These are phyloP conservation scores for Acorus calamus DNA, from an alignment of 106 monocot genomes.

Conservation along the genomic window DNA sequence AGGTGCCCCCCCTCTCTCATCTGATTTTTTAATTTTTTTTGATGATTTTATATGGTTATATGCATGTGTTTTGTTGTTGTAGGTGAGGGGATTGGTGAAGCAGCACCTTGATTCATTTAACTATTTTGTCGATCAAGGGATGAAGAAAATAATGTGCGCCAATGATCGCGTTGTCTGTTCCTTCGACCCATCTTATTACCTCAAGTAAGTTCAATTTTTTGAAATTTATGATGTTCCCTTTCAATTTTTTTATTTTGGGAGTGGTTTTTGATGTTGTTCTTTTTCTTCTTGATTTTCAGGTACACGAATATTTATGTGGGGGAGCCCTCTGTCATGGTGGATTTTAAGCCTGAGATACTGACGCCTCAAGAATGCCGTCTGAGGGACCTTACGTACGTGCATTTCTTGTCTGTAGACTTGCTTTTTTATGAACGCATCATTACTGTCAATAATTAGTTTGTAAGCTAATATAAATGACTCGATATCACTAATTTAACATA, in stretches of 20 bases:
- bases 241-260: neutral
- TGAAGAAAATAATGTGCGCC: slow-evolving; percentile 82
- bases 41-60: neutral
- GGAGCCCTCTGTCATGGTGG: slow-evolving; percentile 15
- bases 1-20: slow-evolving; percentile 18
- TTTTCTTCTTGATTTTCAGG: slow-evolving; percentile 14
- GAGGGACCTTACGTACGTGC: slow-evolving; percentile 58
- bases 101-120: slow-evolving; percentile 89
- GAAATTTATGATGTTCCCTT: neutral
- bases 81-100: slow-evolving; percentile 93
- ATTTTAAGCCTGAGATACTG: slow-evolving; percentile 12
- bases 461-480: too few relatives aligned
- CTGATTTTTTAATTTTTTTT: neutral
- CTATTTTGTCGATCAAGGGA: slow-evolving; percentile 61
- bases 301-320: slow-evolving; percentile 59
- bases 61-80: slow-evolving; percentile 1
- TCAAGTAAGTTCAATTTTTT: slow-evolving; percentile 22
- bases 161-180: slow-evolving; percentile 51
- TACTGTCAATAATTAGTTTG: too few relatives aligned
- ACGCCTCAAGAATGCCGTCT: slow-evolving; percentile 78
- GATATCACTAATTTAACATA: too few relatives aligned
- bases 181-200: slow-evolving; percentile 36
- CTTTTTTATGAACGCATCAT: neutral
- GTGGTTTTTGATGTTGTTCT: neutral
- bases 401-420: neutral